Base-by-base conservation (phyloP, 2,329 filamentous ascomycete species). In the Coleophoma cylindrospora region DNA sequence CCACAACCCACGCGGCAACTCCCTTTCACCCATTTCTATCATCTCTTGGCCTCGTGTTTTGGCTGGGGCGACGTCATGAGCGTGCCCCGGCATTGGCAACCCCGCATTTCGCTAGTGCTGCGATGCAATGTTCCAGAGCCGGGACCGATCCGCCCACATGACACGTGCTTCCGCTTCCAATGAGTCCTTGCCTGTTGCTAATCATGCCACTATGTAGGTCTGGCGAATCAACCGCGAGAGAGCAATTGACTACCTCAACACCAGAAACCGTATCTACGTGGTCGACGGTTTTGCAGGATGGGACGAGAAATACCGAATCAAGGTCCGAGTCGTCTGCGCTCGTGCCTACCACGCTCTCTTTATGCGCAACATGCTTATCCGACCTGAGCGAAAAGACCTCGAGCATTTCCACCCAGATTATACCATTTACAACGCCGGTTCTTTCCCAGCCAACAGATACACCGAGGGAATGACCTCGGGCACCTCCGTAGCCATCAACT, bases 281-380 rank as follows among this genome's bases (percentile, higher is more conserved):
- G 81, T 99, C 60, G 94, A 99, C 70, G 94, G 94, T 59, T 99
- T 86, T 69, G 94, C 94, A 61, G 94, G 94, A 70, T 99, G 94
- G 94, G 94, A 99, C 65, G 87, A 95, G 78, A 91, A 94, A 72
- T 99, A 99, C 80, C 83, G 91, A 61, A 97, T 99, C 76, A 89
- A 86, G 66, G 94, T 99, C 64, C 91, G 94, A 67, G 92, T 99
- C 58, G 91, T 99, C 68, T 99, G 94, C 76, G 94, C 94, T 61
- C 91, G 94, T 69, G 94, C 94, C 73, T 99, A 99, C 81, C 94
- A 99, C 81, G 94, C 94, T 56, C 84, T 99, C 59, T 99, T 99
- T 84, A 99, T 99, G 94, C 89, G 91, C 69, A 99, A 99, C 81
- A 99, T 99, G 94, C 87, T 99, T 68, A 99, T 99, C 78, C 88